phyloP scores from a whole-genome alignment of 805 yeast genomes.

The Torulaspora maleeae region DNA sequence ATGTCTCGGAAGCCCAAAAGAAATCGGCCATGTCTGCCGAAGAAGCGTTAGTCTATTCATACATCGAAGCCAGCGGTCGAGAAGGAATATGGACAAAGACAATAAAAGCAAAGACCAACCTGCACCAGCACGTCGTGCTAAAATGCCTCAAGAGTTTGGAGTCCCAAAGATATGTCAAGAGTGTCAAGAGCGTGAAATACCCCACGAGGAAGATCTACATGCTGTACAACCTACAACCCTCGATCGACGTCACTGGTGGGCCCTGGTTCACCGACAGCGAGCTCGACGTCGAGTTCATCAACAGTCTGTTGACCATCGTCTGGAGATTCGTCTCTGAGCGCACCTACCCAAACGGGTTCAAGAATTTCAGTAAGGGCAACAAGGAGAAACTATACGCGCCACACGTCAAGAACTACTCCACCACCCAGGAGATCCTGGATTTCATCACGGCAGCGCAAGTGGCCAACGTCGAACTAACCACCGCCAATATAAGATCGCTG shows the following conservation, averaged over 20 bases:
- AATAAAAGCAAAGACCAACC: constrained; percentile 77
- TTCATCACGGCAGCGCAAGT: constrained; percentile 70
- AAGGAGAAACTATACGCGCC: constrained; percentile 44
- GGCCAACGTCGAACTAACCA: constrained; percentile 73
- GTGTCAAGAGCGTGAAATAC: constrained; percentile 83
- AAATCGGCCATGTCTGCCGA: constrained; percentile 76
- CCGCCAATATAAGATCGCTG: constrained; percentile 68
- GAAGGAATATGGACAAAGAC: constrained; percentile 97
- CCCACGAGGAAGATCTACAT: constrained; percentile 95
- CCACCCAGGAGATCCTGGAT: constrained; percentile 66
- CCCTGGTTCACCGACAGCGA: constrained; percentile 99
- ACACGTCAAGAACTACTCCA: constrained; percentile 58
- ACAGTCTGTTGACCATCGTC: constrained; percentile 71
- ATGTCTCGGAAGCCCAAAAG: constrained; percentile 68
- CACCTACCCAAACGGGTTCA: constrained; percentile 70
- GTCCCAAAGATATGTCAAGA: constrained; percentile 74
- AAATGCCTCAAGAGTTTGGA: constrained; percentile 80
- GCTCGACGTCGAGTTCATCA: constrained; percentile 89
- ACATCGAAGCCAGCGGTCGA: constrained; percentile 87
- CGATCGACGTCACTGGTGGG: constrained; percentile 95
- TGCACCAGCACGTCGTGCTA: constrained; percentile 86
- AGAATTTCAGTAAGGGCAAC: constrained; percentile 25
- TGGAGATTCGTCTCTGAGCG: constrained; percentile 81
- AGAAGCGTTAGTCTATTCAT: constrained; percentile 85
- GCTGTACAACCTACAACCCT: constrained; percentile 90